A percentile compares a stretch with the other conserved stretches of the same genome.
Evolutionary conservation across 2,329 filamentous ascomycete species (phyloP).

Genomic region (Fusarium staphyleae): DNA sequence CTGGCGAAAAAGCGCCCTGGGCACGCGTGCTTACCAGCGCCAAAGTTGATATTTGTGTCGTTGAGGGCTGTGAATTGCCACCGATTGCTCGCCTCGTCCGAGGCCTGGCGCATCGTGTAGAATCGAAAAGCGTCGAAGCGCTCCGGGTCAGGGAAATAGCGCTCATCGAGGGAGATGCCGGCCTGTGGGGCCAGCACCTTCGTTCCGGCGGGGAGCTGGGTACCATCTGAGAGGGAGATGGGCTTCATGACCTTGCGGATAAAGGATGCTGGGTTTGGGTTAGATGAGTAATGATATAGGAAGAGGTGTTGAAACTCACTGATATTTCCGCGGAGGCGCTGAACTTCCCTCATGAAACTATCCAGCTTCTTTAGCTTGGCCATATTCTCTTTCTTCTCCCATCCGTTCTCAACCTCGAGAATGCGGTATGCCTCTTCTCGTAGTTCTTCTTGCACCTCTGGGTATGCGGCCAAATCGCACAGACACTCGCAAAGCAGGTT

Average conservation of each 20-base stretch:
- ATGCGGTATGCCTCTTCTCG: constrained; percentile 56
- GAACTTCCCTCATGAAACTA: constrained; percentile 57
- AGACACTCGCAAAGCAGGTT: constrained; percentile 56
- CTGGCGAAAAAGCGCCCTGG: constrained; percentile 58
- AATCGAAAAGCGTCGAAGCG: constrained; percentile 59
- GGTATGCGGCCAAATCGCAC: constrained; percentile 57
- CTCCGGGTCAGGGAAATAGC: constrained; percentile 50
- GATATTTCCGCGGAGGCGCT: constrained; percentile 52
- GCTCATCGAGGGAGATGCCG: constrained; percentile 52
- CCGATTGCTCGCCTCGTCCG: constrained; percentile 48
- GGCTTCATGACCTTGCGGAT: constrained; percentile 56
- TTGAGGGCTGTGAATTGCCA: constrained; percentile 54
- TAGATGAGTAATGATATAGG: constrained; percentile 8
- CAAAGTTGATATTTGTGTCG: constrained; percentile 56
- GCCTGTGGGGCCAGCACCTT: constrained; percentile 52
- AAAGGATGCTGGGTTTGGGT: constrained; percentile 49
- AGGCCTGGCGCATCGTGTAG: constrained; percentile 52
- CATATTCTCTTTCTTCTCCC: constrained; percentile 53
- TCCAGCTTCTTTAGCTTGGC: constrained; percentile 55
- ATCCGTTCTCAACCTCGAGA: constrained; percentile 51
- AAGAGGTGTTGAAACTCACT: constrained; percentile 43
- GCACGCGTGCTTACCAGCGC: constrained; percentile 56
- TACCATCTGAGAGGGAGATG: constrained; percentile 55
- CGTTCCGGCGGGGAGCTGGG: constrained; percentile 52
- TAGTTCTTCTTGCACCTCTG: constrained; percentile 56